Conservation (phyloP, 208 protist genomes). For the Borovskyia barvae region DNA sequence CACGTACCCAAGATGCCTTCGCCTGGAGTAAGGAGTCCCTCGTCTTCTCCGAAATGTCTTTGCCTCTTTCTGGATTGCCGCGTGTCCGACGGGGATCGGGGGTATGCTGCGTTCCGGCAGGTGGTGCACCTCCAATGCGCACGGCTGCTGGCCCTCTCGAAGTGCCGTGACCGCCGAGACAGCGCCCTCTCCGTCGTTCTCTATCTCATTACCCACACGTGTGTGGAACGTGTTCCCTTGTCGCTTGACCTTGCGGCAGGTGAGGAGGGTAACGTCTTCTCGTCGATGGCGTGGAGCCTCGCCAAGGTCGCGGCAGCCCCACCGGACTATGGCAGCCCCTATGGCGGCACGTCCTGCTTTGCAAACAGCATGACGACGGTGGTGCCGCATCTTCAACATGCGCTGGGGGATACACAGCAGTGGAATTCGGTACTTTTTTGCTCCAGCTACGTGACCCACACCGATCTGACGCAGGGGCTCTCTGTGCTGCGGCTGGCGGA, state of each 20-base stretch:
- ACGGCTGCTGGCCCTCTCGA: neutral
- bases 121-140: neutral
- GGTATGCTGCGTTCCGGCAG: neutral
- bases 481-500: constrained; percentile 2
- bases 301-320: neutral
- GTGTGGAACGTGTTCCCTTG: too few relatives aligned
- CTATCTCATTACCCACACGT: neutral
- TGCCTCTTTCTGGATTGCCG: constrained; percentile 10
- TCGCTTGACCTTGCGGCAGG: too few relatives aligned
- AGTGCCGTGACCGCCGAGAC: neutral
- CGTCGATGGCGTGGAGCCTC: too few relatives aligned
- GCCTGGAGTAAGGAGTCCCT: too few relatives aligned
- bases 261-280: too few relatives aligned
- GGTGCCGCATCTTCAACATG: neutral
- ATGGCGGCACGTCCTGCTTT: neutral
- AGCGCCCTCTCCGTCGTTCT: neutral
- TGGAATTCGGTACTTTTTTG: constrained; percentile 21
- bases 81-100: neutral
- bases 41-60: neutral
- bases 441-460: constrained; percentile 17
- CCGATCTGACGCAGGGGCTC: constrained; percentile 22
- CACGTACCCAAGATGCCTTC: too few relatives aligned
- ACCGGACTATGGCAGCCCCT: neutral
- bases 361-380: neutral
- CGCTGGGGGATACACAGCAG: neutral